Percentiles rank a stretch among this genome's conserved stretches.
Evolutionary conservation across 306 rosid genomes (phyloP).

Genomic region (Quercus ilex): DNA sequence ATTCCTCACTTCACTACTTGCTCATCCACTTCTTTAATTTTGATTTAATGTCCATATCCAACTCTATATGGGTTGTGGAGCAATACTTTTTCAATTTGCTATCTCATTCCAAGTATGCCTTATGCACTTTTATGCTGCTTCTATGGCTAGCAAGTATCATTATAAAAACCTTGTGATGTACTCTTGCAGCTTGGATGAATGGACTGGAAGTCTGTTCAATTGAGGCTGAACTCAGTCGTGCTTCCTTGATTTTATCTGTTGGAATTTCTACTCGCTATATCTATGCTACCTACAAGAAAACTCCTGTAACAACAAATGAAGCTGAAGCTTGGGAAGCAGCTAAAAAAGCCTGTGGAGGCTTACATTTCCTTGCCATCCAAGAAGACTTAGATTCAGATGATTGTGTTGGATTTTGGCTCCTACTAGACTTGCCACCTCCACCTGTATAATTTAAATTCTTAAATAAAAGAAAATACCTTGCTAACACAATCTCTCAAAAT

Average conservation of each 20-base stretch:
- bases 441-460: slow-evolving; percentile 46
- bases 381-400: slow-evolving; percentile 78
- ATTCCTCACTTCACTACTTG: background rate
- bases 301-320: slow-evolving; percentile 56
- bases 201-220: slow-evolving; percentile 79
- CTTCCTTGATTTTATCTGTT: slow-evolving; percentile 57
- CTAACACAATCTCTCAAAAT: background rate
- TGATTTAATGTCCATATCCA: background rate
- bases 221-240: slow-evolving; percentile 62
- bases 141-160: background rate
- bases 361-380: slow-evolving; percentile 97
- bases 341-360: slow-evolving; percentile 82
- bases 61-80: background rate
- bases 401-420: slow-evolving; percentile 88
- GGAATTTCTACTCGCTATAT: slow-evolving; percentile 83
- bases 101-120: slow-evolving; percentile 10
- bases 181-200: slow-evolving; percentile 74
- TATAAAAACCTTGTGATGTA: background rate
- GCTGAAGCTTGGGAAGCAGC: slow-evolving; percentile 99
- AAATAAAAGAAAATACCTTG: background rate
- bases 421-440: slow-evolving; percentile 94
- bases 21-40: background rate
- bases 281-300: slow-evolving; percentile 78
- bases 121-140: background rate
- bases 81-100: background rate